phyloP scores from a whole-genome alignment of 352 stramenopile genomes.

The Globisporangium rhizosaccharum region DNA sequence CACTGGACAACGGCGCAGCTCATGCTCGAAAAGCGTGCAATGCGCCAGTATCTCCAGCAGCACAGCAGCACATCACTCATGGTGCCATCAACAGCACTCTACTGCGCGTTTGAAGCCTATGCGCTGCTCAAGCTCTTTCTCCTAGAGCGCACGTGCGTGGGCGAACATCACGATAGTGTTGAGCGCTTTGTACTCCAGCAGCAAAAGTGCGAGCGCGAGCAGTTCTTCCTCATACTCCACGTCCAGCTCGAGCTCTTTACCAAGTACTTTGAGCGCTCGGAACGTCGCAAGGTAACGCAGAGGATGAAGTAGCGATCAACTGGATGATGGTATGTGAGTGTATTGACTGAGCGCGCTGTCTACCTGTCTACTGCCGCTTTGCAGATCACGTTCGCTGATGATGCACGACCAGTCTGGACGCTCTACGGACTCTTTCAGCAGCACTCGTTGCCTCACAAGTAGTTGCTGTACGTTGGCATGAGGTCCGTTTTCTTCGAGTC shows the following conservation, averaged over 20 bases:
- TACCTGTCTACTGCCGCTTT: background rate
- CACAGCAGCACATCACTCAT: conserved; percentile 1
- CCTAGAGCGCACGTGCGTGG: conserved; percentile 13
- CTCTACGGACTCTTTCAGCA: conserved; percentile 34
- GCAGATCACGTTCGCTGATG: conserved; percentile 26
- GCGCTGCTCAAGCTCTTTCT: conserved; percentile 60
- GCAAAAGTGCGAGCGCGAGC: background rate
- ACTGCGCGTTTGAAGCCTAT: conserved; percentile 29
- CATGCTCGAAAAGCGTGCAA: conserved; percentile 21
- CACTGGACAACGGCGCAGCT: conserved; percentile 29
- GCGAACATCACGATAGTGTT: background rate
- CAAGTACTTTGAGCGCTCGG: conserved; percentile 41
- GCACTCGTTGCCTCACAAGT: conserved; percentile 27
- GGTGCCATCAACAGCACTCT: background rate
- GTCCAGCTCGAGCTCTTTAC: conserved; percentile 47
- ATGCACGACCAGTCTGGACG: conserved; percentile 26
- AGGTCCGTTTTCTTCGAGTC: conserved; percentile 83
- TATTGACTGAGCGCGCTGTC: background rate
- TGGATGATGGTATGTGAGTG: background rate
- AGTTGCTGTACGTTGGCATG: conserved; percentile 60
- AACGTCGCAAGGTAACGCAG: conserved; percentile 31
- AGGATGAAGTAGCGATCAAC: background rate
- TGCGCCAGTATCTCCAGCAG: conserved; percentile 28
- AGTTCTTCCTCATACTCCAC: conserved; percentile 28
- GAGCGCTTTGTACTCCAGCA: background rate